Evolutionary conservation across 2,329 filamentous ascomycete genomes (phyloP).

Genomic region (Pseudogymnoascus sp.): DNA sequence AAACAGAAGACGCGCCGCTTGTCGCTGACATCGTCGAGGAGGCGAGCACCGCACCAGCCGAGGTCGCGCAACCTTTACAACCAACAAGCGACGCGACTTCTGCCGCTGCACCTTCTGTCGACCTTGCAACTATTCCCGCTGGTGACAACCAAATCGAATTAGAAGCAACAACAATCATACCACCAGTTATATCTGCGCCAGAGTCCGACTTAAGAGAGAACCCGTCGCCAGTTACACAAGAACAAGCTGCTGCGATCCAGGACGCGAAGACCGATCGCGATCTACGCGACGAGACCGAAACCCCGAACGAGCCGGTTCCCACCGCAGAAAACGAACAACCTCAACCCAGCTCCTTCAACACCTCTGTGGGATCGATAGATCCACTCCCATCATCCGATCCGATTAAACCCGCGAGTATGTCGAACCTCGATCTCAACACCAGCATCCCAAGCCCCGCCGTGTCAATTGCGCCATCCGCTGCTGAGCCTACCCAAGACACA

Average conservation of each 20-base stretch:
- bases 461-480: not conserved
- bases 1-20: not conserved
- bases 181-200: slow-evolving; percentile 25
- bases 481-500: slow-evolving; percentile 18
- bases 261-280: slow-evolving; percentile 8
- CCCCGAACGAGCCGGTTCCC: not conserved
- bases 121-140: not conserved
- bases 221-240: slow-evolving; percentile 9
- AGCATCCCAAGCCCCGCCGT: not conserved
- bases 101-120: not conserved
- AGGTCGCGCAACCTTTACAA: slow-evolving; percentile 9
- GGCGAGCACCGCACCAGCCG: slow-evolving; percentile 14
- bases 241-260: slow-evolving; percentile 10
- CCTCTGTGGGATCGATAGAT: not conserved
- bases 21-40: slow-evolving; percentile 1
- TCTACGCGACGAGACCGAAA: slow-evolving; percentile 2
- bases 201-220: slow-evolving; percentile 27
- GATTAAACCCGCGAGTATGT: slow-evolving; percentile 9
- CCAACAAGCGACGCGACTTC: slow-evolving; percentile 1
- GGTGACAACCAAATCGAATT: slow-evolving; percentile 1
- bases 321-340: slow-evolving; percentile 7
- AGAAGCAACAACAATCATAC: slow-evolving; percentile 21
- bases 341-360: not conserved
- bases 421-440: slow-evolving; percentile 11
- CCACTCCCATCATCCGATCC: not conserved